phyloP scores from a whole-genome alignment of 2,329 filamentous ascomycete species.

The Sporothrix dimorphospora region DNA sequence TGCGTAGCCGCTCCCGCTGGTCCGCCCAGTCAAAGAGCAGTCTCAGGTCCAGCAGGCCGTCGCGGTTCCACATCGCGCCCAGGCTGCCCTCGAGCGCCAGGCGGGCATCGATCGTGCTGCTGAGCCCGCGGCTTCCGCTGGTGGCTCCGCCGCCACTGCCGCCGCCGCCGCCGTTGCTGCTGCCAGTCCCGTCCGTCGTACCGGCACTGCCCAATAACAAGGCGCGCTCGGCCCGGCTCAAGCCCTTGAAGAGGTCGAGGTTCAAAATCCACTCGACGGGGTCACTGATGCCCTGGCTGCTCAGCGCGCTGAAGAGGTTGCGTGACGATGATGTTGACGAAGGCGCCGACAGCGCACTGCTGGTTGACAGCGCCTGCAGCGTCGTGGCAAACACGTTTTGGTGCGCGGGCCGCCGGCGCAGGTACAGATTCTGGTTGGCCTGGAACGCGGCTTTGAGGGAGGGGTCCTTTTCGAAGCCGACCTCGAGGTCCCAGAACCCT shows the following conservation, averaged over 20 bases:
- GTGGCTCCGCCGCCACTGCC: background rate
- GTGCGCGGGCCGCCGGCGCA: slow-evolving; percentile 70
- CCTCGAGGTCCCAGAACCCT: slow-evolving; percentile 77
- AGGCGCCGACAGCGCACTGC: background rate
- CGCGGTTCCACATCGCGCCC: slow-evolving; percentile 43
- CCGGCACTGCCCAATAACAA: slow-evolving; percentile 58
- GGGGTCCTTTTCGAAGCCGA: slow-evolving; percentile 71
- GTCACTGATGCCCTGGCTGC: slow-evolving; percentile 33
- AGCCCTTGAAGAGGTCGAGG: slow-evolving; percentile 57
- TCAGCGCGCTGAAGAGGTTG: background rate
- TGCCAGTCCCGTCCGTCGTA: slow-evolving; percentile 37
- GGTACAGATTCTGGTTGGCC: slow-evolving; percentile 71
- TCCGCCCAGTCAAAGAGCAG: slow-evolving; percentile 62
- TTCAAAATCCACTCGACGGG: slow-evolving; percentile 77
- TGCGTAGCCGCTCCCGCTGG: slow-evolving; percentile 42
- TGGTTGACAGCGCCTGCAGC: slow-evolving; percentile 67
- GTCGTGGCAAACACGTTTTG: slow-evolving; percentile 74
- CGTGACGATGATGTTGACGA: slow-evolving; percentile 34
- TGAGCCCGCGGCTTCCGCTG: slow-evolving; percentile 32
- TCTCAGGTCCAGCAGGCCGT: slow-evolving; percentile 52
- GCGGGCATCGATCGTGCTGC: slow-evolving; percentile 66
- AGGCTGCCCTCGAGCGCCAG: slow-evolving; percentile 64
- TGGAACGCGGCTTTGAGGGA: slow-evolving; percentile 66
- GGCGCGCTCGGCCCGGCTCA: slow-evolving; percentile 68
- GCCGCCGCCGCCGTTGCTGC: no score